Evolutionary conservation across 192 early-diverging fungal genomes (phyloP).

Genomic region (Linnemannia exigua): DNA sequence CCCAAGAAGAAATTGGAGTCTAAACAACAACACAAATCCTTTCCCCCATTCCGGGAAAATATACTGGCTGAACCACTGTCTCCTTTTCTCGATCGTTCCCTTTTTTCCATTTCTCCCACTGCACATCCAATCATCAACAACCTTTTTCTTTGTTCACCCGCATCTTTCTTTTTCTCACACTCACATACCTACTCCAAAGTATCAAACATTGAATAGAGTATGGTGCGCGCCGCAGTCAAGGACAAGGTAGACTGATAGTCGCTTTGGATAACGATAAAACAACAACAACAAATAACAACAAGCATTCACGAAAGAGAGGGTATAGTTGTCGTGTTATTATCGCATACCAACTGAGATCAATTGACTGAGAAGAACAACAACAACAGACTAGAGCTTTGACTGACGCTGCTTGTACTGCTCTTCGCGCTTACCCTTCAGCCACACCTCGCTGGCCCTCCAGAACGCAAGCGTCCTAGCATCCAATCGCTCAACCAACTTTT

Average conservation of each 20-base stretch:
- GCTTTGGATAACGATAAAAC: background rate
- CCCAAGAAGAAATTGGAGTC: background rate
- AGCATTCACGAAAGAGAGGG: background rate
- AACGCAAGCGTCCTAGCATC: conserved; percentile 39
- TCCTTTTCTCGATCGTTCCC: background rate
- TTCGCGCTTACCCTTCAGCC: conserved; percentile 15
- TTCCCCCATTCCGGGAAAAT: background rate
- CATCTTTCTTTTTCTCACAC: background rate
- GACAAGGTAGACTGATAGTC: background rate
- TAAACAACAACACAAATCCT: background rate
- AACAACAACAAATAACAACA: background rate
- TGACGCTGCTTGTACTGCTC: conserved; percentile 12
- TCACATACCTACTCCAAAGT: background rate
- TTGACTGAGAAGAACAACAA: background rate
- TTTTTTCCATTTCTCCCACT: background rate
- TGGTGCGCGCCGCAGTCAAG: no score
- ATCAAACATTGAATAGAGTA: no score
- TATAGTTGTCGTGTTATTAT: background rate
- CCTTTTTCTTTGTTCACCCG: background rate
- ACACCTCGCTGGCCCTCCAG: conserved; percentile 30
- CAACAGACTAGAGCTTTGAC: background rate
- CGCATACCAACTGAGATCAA: background rate
- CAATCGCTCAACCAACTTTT: conserved; percentile 39
- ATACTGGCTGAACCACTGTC: background rate
- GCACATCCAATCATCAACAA: no score